Evolutionary conservation across 169 alveolate species (phyloP), one percentile per base, ranked within the genome.

Genomic region (Babesia sp.): DNA sequence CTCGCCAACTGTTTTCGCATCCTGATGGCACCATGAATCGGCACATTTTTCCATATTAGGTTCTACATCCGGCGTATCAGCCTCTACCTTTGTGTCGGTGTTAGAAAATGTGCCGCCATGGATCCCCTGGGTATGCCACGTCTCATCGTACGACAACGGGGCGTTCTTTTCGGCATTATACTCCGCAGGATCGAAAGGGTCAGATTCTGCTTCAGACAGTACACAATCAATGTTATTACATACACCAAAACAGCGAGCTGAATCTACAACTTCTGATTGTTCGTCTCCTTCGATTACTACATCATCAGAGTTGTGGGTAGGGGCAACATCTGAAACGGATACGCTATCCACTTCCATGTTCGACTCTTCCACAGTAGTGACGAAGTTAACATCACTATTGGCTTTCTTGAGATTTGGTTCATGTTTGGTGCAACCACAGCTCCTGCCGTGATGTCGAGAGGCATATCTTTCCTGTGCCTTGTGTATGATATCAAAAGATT

Each of bases 71-170:
- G 28, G 24, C 9, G 29, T n/a, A 3, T 20, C 39, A 6, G 34
- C 50, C 20, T 26, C 68, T 4, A 3, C 59, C n/a, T 28, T 42
- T n/a, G 12, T 11, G 31, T 34, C 59, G 22, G 11, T 22, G 41
- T 22, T 2, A 5, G 0, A 2, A 1, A 12, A 16, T 7, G 33
- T 36, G 6, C 20, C 26, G 34, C 45, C 26, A 46, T 44, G 36
- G 39, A 24, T 3, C 22, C 28, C 36, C 11, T 26, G 69, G 4
- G 36, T 26, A 33, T 69, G 79, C 79, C 79, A 69, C 26, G 67
- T 69, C 57, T 56, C 79, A 46, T 69, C 79, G 50, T 69, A 69
- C 26, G 79, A 69, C 14, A 69, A 36, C 34, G 70, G 70, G 11
- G 63, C 59, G 33, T 18, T 33, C 59, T n/a, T 28, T 2, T 64